A percentile compares a stretch with the other conserved stretches of the same genome.
Evolutionary conservation across 2,329 filamentous ascomycete genomes (phyloP).

Genomic region (Fusarium phyllophilum): DNA sequence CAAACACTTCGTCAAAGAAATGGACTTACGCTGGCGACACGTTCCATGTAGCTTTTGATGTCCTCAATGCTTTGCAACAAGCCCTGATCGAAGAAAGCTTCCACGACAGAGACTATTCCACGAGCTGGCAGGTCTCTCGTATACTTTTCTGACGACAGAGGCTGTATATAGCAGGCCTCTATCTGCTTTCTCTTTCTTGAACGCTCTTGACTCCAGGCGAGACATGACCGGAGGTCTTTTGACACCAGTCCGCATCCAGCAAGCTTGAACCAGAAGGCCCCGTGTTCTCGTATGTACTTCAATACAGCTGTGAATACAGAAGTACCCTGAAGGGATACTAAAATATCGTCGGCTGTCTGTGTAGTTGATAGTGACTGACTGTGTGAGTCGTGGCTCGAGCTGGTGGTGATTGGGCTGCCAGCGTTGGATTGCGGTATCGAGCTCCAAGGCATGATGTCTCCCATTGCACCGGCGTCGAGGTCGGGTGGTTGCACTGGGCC

Average conservation of each 20-base stretch:
- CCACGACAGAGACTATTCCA: slow-evolving; percentile 7
- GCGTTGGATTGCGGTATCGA: background rate
- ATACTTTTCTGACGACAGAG: rapidly evolving
- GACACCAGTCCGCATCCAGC: background rate
- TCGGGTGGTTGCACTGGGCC: background rate
- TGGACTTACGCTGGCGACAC: background rate
- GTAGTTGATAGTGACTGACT: rapidly evolving
- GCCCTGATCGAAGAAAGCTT: slow-evolving; percentile 22
- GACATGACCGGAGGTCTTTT: background rate
- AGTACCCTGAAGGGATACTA: background rate
- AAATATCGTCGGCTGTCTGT: rapidly evolving
- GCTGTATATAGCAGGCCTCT: background rate
- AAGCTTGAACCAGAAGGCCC: background rate
- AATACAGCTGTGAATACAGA: background rate
- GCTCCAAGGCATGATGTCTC: rapidly evolving
- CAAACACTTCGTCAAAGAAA: rapidly evolving
- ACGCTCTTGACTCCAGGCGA: background rate
- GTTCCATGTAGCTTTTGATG: slow-evolving; percentile 16
- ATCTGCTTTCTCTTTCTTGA: background rate
- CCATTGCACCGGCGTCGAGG: background rate
- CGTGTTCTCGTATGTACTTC: background rate
- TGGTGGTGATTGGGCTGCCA: background rate
- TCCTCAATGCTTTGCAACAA: slow-evolving; percentile 14
- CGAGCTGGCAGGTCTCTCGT: background rate
- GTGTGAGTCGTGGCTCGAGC: rapidly evolving